A percentile compares a stretch with the other conserved stretches of the same genome.
Conservation (phyloP, 305 asterid species). For the Coffea humblotiana region DNA sequence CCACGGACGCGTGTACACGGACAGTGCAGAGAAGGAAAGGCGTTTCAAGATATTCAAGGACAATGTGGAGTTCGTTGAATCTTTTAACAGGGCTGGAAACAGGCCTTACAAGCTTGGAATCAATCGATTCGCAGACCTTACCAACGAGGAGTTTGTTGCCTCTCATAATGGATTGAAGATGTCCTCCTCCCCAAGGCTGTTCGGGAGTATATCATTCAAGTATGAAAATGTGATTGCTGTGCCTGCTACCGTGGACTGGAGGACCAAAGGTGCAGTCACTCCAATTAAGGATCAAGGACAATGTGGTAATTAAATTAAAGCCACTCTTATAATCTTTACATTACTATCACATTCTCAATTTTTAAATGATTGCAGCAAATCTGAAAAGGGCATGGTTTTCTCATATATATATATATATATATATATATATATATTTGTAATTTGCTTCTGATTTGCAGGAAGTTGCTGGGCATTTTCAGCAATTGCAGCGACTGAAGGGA, state of each 20-base stretch:
- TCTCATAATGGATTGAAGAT: conserved; percentile 37
- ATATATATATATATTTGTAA: too few species aligned
- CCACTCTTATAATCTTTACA: too few species aligned
- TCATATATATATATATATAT: too few species aligned
- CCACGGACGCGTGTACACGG: conserved; percentile 27
- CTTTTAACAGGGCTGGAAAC: conserved; percentile 33
- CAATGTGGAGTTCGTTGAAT: conserved; percentile 34
- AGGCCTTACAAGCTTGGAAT: conserved; percentile 34
- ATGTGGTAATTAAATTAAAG: conserved; percentile 41
- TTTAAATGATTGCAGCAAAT: too few species aligned
- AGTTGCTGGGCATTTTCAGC: conserved; percentile 72
- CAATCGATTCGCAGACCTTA: conserved; percentile 50
- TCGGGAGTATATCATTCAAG: conserved; percentile 30
- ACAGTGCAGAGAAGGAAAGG: conserved; percentile 29
- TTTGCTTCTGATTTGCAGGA: conserved; percentile 26
- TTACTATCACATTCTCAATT: too few species aligned
- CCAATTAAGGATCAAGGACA: conserved; percentile 53
- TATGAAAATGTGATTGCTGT: conserved; percentile 41
- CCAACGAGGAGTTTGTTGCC: conserved; percentile 48
- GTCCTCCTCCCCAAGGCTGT: conserved; percentile 9
- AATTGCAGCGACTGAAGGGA: conserved; percentile 59
- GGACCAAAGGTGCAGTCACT: conserved; percentile 56
- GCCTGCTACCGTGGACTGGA: conserved; percentile 52
- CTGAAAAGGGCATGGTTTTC: neutral
- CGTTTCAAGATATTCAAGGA: conserved; percentile 41